Base-by-base conservation (phyloP, 2,329 filamentous ascomycete genomes). In the Aspergillus sp. region DNA sequence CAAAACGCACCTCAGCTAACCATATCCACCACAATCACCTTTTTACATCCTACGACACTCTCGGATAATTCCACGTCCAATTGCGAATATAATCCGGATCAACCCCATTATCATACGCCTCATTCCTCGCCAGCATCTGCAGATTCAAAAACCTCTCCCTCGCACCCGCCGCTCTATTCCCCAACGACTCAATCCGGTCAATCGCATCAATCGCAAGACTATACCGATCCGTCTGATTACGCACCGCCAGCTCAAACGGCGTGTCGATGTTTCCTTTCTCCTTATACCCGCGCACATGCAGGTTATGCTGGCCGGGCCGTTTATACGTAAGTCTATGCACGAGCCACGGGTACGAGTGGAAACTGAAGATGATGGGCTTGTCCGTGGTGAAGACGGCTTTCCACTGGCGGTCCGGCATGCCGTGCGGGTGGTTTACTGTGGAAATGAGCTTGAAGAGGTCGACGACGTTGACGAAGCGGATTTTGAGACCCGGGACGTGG, bases 221-320 rank as follows among this genome's bases (percentile, higher is more conserved):
- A 77, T 89, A 93, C 27, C 90, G 82, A 75, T 93, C 90, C 0
- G 89, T 90, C 67, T 87, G 82, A 75, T 93, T 93, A 59, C 89
- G 82, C 69, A 92, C 90, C 27, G 89, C 89, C 62, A 93, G 78
- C 75, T 91, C 89, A 19, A 92, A 84, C 1, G 89, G 90, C 0
- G 90, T 92, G 70, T 93, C 88, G 65, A 92, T 92, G 72, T 92
- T 93, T 47, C 90, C 90, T 82, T 93, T 92, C 79, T 93, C 89
- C 68, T 84, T 87, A 79, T 92, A 93, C 1, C 90, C 90, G 33
- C 87, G 81, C n/a, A 93, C 90, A 66, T 90, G 86, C 61, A 92
- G 74, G 73, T 90, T 86, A 46, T 80, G 71, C 71, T 82, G 84
- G 5, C 88, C 89, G 2, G 86, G 87, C 1, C 89, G 85, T 77